Conservation (phyloP, 352 stramenopile species). For the Phytophthora rubi region DNA sequence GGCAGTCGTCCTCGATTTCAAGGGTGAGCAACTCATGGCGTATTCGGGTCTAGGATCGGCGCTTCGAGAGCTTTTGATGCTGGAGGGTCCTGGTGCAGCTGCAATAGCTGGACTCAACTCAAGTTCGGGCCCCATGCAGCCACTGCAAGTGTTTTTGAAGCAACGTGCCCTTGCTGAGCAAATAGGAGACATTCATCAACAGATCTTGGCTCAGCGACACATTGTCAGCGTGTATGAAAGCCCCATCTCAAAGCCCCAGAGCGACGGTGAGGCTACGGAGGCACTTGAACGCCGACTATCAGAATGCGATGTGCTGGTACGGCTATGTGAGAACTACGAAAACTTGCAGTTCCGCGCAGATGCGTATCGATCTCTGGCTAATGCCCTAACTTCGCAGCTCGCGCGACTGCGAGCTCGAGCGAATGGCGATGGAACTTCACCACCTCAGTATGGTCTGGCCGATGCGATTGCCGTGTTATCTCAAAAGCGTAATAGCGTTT, state of each 20-base stretch:
- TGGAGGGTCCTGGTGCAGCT: conserved; percentile 19
- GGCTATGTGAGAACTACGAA: conserved; percentile 49
- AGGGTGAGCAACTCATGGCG: conserved; percentile 48
- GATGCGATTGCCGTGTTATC: conserved; percentile 57
- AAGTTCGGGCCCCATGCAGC: conserved; percentile 16
- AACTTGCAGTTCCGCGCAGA: conserved; percentile 46
- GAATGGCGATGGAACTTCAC: conserved; percentile 13
- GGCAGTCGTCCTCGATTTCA: conserved; percentile 45
- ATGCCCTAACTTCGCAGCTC: conserved; percentile 62
- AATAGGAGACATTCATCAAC: conserved; percentile 45
- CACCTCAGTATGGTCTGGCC: conserved; percentile 38
- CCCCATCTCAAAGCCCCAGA: conserved; percentile 26
- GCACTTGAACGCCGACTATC: conserved; percentile 47
- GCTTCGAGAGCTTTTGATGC: conserved; percentile 41
- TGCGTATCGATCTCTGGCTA: conserved; percentile 60
- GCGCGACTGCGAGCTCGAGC: conserved; percentile 42
- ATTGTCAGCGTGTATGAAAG: conserved; percentile 67
- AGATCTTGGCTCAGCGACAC: conserved; percentile 53
- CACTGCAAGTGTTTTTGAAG: conserved; percentile 51
- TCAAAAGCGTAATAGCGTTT: conserved; percentile 50
- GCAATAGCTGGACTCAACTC: conserved; percentile 19
- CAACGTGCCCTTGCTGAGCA: conserved; percentile 53
- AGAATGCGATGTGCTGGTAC: conserved; percentile 57
- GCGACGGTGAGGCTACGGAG: conserved; percentile 15
- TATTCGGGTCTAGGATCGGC: conserved; percentile 54